Evolutionary conservation across 345 rosid species (phyloP).

Genomic region (Sisymbrium irio): DNA sequence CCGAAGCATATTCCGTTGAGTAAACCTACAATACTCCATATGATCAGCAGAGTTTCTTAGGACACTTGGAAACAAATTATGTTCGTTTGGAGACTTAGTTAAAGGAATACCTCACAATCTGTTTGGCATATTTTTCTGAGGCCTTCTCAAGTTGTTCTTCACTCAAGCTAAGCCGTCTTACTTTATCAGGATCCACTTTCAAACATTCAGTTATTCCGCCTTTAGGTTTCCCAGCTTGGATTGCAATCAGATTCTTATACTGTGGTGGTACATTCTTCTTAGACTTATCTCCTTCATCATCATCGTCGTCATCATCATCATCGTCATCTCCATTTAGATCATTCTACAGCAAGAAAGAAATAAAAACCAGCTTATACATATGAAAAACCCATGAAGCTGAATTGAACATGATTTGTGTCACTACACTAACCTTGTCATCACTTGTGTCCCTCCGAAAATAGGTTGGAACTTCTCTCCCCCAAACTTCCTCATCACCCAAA

Average conservation of each 20-base stretch:
- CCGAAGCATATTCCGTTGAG: slow-evolving; percentile 76
- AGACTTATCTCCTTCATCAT: slow-evolving; percentile 37
- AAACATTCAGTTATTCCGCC: slow-evolving; percentile 53
- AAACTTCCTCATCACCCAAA: slow-evolving; percentile 43
- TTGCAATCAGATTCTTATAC: slow-evolving; percentile 48
- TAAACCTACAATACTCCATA: slow-evolving; percentile 57
- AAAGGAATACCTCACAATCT: slow-evolving; percentile 47
- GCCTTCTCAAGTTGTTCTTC: slow-evolving; percentile 59
- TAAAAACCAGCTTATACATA: background rate
- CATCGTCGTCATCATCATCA: slow-evolving; percentile 36
- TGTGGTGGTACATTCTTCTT: slow-evolving; percentile 37
- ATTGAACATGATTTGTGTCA: background rate
- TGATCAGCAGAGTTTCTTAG: slow-evolving; percentile 21
- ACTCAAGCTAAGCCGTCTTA: slow-evolving; percentile 65
- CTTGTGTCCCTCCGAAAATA: slow-evolving; percentile 18
- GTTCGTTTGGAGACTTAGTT: background rate
- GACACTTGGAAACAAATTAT: background rate
- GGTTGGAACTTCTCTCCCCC: slow-evolving; percentile 32
- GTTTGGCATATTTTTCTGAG: slow-evolving; percentile 44
- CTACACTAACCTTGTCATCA: slow-evolving; percentile 36
- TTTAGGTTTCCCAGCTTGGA: slow-evolving; percentile 61
- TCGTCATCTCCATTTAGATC: slow-evolving; percentile 33
- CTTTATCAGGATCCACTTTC: slow-evolving; percentile 51
- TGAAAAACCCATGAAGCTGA: background rate
- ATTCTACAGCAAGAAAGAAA: slow-evolving; percentile 6